Base-by-base conservation (phyloP, 2,329 filamentous ascomycete genomes). In the Alternaria consortialis region DNA sequence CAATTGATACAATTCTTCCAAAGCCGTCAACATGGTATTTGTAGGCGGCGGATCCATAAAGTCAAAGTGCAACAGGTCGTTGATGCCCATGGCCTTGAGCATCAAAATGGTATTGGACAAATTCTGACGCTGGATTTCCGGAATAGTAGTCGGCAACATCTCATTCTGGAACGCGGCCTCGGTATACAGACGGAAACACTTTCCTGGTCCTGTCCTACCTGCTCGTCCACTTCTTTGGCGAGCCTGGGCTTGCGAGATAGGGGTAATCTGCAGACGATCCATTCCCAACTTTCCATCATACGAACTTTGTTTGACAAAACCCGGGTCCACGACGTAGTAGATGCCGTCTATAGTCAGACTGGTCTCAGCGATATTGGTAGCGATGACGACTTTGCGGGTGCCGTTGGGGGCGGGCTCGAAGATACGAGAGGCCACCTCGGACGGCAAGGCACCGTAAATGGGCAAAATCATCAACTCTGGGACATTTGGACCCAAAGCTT, bases 61-160 rank as follows among this genome's bases (percentile, higher is more conserved):
- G 80, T 98, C 94, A 73, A 99, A 99, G 75, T 97, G 93, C 12
- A 99, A 85, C 1, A 99, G 84, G 75, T 99, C 95, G 74, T 99
- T 98, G 79, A 99, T 98, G 3, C 96, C 95, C 93, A 99, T 98
- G 0, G 95, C 95, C 77, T 99, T 99, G 52, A 99, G 86, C 91
- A 97, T 97, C 47, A 99, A 85, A 77, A 99, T 98, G 0, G 94
- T 97, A 69, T 91, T 90, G 0, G 93, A 91, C 54, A 99, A 76
- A 72, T 99, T 99, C 77, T 97, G 93, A 1, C 95, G 87, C 76
- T 99, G 95, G 53, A 99, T 99, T 72, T 98, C 95, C 1, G 95
- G 95, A 31, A 98, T 96, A 0, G 93, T 94, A 0, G 94, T 97
- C 0, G 95, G 94, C 60, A 98, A 82, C 94, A 99, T 97, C 79